A percentile compares a stretch with the other conserved stretches of the same genome.
phyloP scores from a whole-genome alignment of 2,329 filamentous ascomycete species.

The Penicillium sp. region DNA sequence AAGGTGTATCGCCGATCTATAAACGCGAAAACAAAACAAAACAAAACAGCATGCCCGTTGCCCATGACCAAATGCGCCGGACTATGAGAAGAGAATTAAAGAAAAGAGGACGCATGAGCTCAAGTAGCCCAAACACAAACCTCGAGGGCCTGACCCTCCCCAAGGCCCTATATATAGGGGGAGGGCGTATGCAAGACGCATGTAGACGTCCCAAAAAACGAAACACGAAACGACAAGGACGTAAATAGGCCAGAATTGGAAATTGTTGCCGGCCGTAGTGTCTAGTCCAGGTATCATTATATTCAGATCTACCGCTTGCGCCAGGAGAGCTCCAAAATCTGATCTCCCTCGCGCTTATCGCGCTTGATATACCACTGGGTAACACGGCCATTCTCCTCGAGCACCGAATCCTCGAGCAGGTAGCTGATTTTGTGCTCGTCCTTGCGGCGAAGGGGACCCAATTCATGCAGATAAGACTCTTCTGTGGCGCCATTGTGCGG shows the following conservation, averaged over 20 bases:
- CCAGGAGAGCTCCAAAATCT: slow-evolving; percentile 46
- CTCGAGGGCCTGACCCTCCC: background rate
- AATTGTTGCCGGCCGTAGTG: background rate
- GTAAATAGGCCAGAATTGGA: background rate
- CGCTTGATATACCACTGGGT: slow-evolving; percentile 60
- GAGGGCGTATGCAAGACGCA: slow-evolving; percentile 7
- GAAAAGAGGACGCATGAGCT: background rate
- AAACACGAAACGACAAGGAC: background rate
- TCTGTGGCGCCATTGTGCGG: slow-evolving; percentile 46
- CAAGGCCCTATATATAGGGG: background rate
- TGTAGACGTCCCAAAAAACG: background rate
- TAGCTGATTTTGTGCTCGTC: slow-evolving; percentile 57
- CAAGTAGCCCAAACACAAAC: background rate
- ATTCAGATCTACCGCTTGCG: slow-evolving; percentile 19
- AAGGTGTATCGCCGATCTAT: slow-evolving; percentile 28
- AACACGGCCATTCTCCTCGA: slow-evolving; percentile 46
- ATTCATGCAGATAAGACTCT: slow-evolving; percentile 54
- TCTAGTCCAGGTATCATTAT: background rate
- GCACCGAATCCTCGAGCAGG: slow-evolving; percentile 49
- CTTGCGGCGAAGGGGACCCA: slow-evolving; percentile 54
- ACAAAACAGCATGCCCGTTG: slow-evolving; percentile 20
- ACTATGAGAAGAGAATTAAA: slow-evolving; percentile 11
- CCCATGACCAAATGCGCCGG: slow-evolving; percentile 22
- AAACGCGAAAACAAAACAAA: slow-evolving; percentile 13
- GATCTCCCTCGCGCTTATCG: slow-evolving; percentile 40